Conservation (phyloP, 306 rosid species). For the Vachellia collinsii region DNA sequence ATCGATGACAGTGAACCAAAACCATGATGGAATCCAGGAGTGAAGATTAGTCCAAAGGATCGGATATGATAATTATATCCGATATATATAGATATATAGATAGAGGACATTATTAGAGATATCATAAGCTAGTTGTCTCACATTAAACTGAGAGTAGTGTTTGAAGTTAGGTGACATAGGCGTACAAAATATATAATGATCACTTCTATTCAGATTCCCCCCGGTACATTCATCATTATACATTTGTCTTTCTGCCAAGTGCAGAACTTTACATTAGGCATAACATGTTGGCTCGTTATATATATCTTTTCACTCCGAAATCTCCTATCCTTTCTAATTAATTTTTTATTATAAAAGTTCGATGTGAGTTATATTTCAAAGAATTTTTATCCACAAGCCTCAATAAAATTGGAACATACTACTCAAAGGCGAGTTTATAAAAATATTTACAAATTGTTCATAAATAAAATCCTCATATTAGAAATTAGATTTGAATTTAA, state of each 20-base stretch:
- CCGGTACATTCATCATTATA: slow-evolving; percentile 11
- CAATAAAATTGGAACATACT: too few species aligned
- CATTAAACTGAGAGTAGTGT: slow-evolving; percentile 33
- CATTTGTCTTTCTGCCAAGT: slow-evolving; percentile 22
- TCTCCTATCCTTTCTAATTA: too few species aligned
- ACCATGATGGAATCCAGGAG: neutral
- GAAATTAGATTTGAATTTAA: too few species aligned
- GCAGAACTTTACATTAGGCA: neutral
- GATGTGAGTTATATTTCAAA: too few species aligned
- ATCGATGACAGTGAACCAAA: neutral
- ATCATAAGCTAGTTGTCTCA: slow-evolving; percentile 28
- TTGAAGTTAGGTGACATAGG: slow-evolving; percentile 51
- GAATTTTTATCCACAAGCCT: too few species aligned
- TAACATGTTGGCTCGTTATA: neutral
- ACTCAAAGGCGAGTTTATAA: too few species aligned
- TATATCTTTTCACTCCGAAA: neutral
- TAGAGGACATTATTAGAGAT: neutral
- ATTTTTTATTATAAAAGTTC: too few species aligned
- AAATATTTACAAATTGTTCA: too few species aligned
- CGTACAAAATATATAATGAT: slow-evolving; percentile 31
- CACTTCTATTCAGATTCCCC: slow-evolving; percentile 38
- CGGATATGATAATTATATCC: neutral
- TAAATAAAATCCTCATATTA: too few species aligned
- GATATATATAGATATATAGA: neutral
- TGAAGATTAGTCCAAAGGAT: neutral